Base-by-base conservation (phyloP, 1,284 basidiomycete species). In the Marasmius sp. region DNA sequence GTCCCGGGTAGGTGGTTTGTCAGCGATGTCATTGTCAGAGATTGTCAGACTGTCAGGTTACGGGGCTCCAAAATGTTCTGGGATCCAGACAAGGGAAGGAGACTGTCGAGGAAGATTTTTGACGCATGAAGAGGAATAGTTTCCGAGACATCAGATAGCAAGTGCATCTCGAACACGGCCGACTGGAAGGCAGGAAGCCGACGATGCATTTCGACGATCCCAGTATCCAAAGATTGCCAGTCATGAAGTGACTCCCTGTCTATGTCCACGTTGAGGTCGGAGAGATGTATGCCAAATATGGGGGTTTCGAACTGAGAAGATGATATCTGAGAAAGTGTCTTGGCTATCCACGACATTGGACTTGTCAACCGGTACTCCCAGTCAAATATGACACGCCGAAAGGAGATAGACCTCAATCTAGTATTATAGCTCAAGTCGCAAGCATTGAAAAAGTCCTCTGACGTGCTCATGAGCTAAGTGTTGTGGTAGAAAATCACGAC, bases 371-470 rank as follows among this genome's bases (percentile, higher is more conserved):
- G 58, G 38, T 60, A 58, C 45, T 60, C 58, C 20, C 50, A 43
- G 33, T 57, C 45, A 8, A 49, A 47, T 6, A 66, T 49, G 33
- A 66, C 49, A 4, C 43, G 37, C 37, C 64, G 54, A 49, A 64
- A 62, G 22, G 53, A 58, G 16, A 66, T 54, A 4, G 58, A 49
- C 22, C 37, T 11, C 22, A 64, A 49, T 8, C 33, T 36, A 6
- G 55, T 52, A 59, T 60, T 60, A 1, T 58, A 41, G 33, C 55
- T 39, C 16, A 64, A 50, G 43, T 62, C 48, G 18, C 55, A 54
- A 10, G 61, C 45, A 11, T 41, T 14, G 34, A 60, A 64, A 33
- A 66, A 66, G 45, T 66, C 65, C 33, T 66, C 63, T 64, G 57
- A 18, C 27, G 49, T 14, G 20, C 34, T n/a, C 20, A 11, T 9